These are phyloP conservation scores for Penicillium waksmanii DNA, from an alignment of 495 filamentous ascomycete genomes.

Conservation along the genomic window DNA sequence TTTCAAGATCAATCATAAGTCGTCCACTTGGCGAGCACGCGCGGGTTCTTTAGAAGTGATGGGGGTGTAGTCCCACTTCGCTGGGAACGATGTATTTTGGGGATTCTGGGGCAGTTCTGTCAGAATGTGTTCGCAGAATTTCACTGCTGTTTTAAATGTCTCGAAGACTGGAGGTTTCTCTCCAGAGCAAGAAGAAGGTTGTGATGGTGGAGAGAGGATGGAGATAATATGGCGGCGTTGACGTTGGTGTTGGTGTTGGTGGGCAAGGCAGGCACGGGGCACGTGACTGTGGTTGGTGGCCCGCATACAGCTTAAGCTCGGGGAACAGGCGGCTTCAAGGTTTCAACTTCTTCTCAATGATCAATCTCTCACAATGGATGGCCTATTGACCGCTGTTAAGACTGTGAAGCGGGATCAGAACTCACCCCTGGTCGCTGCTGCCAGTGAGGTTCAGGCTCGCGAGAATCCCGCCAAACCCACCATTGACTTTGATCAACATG, in stretches of 20 bases:
- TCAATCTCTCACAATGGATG: conserved; percentile 40
- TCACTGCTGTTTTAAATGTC: neutral
- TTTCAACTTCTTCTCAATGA: conserved; percentile 5
- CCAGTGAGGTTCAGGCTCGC: conserved; percentile 13
- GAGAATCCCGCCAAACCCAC: conserved; percentile 18
- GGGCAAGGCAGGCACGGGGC: conserved; percentile 19
- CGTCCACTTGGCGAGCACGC: neutral
- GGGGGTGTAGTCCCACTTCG: conserved; percentile 3
- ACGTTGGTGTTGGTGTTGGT: conserved; percentile 9
- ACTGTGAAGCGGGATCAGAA: conserved; percentile 35
- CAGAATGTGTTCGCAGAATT: neutral
- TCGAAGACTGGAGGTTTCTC: neutral
- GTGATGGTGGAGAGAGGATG: conserved; percentile 20
- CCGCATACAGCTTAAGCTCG: conserved; percentile 31
- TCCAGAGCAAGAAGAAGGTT: conserved; percentile 1
- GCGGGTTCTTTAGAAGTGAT: neutral
- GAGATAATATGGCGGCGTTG: conserved; percentile 19
- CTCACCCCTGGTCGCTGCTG: conserved; percentile 23
- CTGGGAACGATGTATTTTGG: neutral
- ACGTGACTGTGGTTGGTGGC: conserved; percentile 30
- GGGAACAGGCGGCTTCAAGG: conserved; percentile 1
- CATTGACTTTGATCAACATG: conserved; percentile 17
- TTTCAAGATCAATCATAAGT: conserved; percentile 1
- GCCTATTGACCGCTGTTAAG: conserved; percentile 46
- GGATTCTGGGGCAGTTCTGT: neutral